Percentiles rank a stretch among this genome's conserved stretches.
phyloP scores from a whole-genome alignment of 1,139 yeast species.

The Debaryomyces robertsiae region DNA sequence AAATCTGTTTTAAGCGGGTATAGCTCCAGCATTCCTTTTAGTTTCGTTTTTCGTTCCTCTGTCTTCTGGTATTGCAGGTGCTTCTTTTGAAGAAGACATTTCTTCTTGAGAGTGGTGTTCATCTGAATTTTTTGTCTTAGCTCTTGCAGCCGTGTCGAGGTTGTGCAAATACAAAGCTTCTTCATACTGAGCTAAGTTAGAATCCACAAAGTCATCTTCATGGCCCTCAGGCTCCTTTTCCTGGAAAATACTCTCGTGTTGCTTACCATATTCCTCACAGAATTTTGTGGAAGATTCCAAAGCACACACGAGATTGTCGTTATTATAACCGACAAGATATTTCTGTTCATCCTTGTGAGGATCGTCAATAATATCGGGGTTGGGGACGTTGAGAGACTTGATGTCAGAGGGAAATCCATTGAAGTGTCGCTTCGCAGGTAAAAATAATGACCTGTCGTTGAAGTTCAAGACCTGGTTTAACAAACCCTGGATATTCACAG shows the following conservation, averaged over 20 bases:
- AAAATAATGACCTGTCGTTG: constrained; percentile 16
- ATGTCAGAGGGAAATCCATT: neutral
- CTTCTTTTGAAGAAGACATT: too few species aligned
- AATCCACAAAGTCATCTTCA: constrained; percentile 7
- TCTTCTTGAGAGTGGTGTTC: neutral
- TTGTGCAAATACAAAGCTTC: constrained; percentile 4
- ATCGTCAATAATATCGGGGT: constrained; percentile 10
- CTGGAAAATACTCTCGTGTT: constrained; percentile 9
- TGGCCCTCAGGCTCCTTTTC: constrained; percentile 4
- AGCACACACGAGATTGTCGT: constrained; percentile 38
- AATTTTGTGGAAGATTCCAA: constrained; percentile 26
- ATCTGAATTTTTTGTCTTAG: neutral
- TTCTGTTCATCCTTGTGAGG: constrained; percentile 7
- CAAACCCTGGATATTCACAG: constrained; percentile 36
- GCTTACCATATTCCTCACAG: constrained; percentile 27
- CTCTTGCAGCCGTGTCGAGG: constrained; percentile 1
- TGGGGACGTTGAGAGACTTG: constrained; percentile 11
- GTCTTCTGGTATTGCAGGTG: neutral
- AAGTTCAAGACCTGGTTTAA: constrained; percentile 21
- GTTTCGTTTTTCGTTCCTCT: neutral
- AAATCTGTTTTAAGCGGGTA: neutral
- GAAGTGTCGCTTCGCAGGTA: constrained; percentile 1
- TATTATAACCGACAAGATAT: constrained; percentile 24
- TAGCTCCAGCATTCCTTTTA: neutral
- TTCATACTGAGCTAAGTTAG: constrained; percentile 4